These are phyloP conservation scores for Rhodotorula sp. DNA, from an alignment of 1,284 basidiomycete genomes.

Conservation along the genomic window DNA sequence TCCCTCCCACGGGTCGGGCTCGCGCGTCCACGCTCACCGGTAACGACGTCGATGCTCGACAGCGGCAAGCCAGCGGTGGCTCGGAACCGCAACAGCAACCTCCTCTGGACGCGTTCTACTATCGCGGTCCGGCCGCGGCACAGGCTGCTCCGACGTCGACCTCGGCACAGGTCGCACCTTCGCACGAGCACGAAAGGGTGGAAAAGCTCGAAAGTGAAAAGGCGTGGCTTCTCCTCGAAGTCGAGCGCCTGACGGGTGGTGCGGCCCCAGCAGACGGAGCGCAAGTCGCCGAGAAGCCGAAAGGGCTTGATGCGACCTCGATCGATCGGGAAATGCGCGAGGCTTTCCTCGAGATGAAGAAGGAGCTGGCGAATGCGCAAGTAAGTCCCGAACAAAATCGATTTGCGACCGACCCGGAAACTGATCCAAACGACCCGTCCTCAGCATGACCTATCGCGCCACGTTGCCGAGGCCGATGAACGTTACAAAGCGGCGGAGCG, in stretches of 20 bases:
- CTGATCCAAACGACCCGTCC: neutral
- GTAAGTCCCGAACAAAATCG: slow-evolving; percentile 54
- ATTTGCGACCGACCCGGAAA: neutral
- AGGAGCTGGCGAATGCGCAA: slow-evolving; percentile 83
- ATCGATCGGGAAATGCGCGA: neutral
- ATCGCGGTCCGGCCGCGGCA: neutral
- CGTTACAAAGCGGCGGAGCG: slow-evolving; percentile 78
- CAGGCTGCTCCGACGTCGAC: neutral
- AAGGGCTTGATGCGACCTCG: slow-evolving; percentile 60
- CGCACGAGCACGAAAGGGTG: slow-evolving; percentile 10
- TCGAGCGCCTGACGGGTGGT: neutral
- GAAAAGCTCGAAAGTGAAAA: slow-evolving; percentile 45
- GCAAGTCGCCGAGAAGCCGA: slow-evolving; percentile 6
- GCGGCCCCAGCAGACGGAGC: slow-evolving; percentile 32
- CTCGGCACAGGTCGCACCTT: neutral
- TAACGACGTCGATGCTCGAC: slow-evolving; percentile 1
- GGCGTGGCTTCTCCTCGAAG: slow-evolving; percentile 3
- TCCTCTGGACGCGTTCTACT: slow-evolving; percentile 26
- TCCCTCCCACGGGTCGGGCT: neutral
- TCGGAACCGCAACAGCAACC: slow-evolving; percentile 14
- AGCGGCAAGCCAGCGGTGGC: slow-evolving; percentile 5
- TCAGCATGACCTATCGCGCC: slow-evolving; percentile 69
- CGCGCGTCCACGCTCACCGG: neutral
- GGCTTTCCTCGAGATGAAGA: slow-evolving; percentile 72
- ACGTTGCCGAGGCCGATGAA: slow-evolving; percentile 73